Evolutionary conservation across 805 yeast genomes (phyloP), one percentile per base, ranked within the genome.

Genomic region (Starmerella stellata): DNA sequence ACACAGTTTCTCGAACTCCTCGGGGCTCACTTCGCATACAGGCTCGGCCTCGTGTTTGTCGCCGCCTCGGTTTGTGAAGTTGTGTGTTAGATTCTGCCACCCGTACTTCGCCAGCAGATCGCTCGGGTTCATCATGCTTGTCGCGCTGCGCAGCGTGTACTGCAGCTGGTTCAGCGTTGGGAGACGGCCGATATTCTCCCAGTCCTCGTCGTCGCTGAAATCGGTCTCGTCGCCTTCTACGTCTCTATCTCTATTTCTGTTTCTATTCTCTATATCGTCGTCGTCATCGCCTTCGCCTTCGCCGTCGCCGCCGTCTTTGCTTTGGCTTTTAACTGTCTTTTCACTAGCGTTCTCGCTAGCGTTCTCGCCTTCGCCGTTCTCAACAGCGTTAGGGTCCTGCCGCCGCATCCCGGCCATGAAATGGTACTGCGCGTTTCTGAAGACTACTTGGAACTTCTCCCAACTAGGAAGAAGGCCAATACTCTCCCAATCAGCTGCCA

Each of bases 1-100:
- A 23, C 40, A 44, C 9, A 78, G 70, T 48, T 59, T 61, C 13
- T 29, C 29, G 4, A 40, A 19, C 17, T 39, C 45, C 5, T 20
- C 40, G 2, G 32, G 28, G 19, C 34, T 17, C 4, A 23, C 35
- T 5, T 33, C 36, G 9, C 29, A 21, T 13, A 29, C 20, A 31
- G n/a, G n/a, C 17, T 8, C 8, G 23, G 36, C 15, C 34, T 23
- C 30, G 20, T 24, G 11, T 19, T 38, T 30, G n/a, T 35, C 31
- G n/a, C 14, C 14, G n/a, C n/a, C n/a, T n/a, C n/a, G n/a, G 20
- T 38, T 2, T 16, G 37, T 20, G 5, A 35, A n/a, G 30, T 44
- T 38, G 30, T 34, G 48, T 39, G 41, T 38, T 35, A 44, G 21
- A 18, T 15, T 32, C 18, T 39, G 44, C 48, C 47, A 44, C 13